These are phyloP conservation scores for Kuraishia piskuri DNA, from an alignment of 805 yeast species.

Conservation along the genomic window DNA sequence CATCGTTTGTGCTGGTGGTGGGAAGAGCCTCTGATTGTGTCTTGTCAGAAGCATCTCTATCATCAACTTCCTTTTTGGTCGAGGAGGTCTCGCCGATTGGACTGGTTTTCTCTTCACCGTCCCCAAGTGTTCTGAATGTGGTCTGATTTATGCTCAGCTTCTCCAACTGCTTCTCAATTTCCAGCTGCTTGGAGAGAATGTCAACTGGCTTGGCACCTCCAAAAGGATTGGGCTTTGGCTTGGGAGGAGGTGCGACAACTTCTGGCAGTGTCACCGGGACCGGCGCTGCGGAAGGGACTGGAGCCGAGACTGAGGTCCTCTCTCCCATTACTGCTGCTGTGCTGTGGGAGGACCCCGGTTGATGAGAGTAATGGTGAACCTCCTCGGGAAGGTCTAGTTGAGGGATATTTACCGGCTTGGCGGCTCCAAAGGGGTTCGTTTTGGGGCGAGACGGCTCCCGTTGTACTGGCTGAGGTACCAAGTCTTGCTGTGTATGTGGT, in stretches of 20 bases:
- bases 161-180: constrained; percentile 43
- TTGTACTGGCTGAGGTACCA: background rate
- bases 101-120: background rate
- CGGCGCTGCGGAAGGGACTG: constrained; percentile 4
- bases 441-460: constrained; percentile 24
- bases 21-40: no score
- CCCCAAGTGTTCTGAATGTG: constrained; percentile 21
- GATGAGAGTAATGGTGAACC: constrained; percentile 6
- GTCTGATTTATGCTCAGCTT: constrained; percentile 37
- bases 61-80: no score
- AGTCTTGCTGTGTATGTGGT: background rate
- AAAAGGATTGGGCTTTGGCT: constrained; percentile 56
- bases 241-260: constrained; percentile 7
- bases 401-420: constrained; percentile 50
- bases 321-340: background rate
- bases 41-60: no score
- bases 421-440: constrained; percentile 69
- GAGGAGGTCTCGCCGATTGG: background rate
- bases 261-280: constrained; percentile 15
- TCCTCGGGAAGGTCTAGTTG: constrained; percentile 27
- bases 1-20: no score
- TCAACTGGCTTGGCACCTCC: constrained; percentile 86
- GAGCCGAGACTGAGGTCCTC: background rate
- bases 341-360: background rate
- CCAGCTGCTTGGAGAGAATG: constrained; percentile 53